Evolutionary conservation across 2,329 filamentous ascomycete genomes (phyloP).

Genomic region (Sporothrix phasma): DNA sequence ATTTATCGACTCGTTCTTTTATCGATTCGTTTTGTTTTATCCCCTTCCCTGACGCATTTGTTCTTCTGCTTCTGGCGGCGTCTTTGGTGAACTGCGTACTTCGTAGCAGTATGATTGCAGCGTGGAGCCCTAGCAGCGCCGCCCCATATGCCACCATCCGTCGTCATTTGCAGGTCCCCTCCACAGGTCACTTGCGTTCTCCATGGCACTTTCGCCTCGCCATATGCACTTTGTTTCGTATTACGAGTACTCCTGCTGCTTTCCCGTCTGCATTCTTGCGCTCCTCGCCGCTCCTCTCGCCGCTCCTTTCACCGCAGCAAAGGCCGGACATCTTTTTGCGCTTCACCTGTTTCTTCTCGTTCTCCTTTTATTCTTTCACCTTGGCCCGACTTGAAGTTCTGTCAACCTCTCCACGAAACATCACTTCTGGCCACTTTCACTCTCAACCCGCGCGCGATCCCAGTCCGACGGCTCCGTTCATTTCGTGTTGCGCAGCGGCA

Average conservation of each 20-base stretch:
- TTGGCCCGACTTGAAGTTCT: background rate
- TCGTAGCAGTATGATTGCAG: conserved; percentile 1
- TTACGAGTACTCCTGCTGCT: background rate
- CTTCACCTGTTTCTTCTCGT: background rate
- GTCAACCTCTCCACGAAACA: background rate
- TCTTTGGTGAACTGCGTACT: background rate
- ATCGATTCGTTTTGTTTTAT: background rate
- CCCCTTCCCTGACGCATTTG: background rate
- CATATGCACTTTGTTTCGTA: conserved; percentile 1
- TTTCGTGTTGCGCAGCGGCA: background rate
- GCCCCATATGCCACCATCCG: conserved; percentile 3
- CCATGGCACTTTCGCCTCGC: background rate
- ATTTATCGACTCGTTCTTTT: background rate
- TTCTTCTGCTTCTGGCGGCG: background rate
- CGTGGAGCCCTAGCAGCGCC: conserved; percentile 4
- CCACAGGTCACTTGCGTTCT: background rate
- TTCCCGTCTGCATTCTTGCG: background rate
- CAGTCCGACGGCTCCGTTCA: background rate
- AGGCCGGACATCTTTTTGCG: background rate
- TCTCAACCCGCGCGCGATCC: background rate
- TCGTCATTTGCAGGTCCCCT: background rate
- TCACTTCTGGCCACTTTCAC: background rate
- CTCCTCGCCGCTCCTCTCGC: background rate
- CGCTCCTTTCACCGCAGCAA: background rate
- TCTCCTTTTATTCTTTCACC: background rate